phyloP scores from a whole-genome alignment of 108 stramenopile genomes.

The Cyclostephanos invisitatus region DNA sequence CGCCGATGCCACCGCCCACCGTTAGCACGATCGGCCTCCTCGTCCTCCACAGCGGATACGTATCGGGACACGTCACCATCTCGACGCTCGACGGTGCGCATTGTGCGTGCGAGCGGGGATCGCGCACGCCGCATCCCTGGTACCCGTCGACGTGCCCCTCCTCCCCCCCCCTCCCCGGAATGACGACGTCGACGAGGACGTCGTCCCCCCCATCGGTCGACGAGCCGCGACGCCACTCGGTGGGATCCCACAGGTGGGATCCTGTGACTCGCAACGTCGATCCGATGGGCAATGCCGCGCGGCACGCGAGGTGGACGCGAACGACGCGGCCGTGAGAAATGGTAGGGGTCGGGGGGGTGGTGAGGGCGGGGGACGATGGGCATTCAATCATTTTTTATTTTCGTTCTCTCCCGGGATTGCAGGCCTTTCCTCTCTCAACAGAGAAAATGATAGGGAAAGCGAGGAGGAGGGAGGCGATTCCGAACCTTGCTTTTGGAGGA shows the following conservation, averaged over 20 bases:
- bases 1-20: constrained; percentile 15
- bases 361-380: not conserved
- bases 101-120: constrained; percentile 20
- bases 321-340: constrained; percentile 29
- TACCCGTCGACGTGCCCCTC: not conserved
- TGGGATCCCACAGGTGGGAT: constrained; percentile 38
- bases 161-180: no score
- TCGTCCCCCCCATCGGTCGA: constrained; percentile 11
- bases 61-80: constrained; percentile 50
- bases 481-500: no score
- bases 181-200: not conserved
- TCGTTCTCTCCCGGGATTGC: no score
- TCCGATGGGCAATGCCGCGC: constrained; percentile 36
- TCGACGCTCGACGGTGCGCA: constrained; percentile 26
- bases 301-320: constrained; percentile 42
- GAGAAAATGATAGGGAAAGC: no score
- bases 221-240: constrained; percentile 9
- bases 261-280: constrained; percentile 40
- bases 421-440: no score
- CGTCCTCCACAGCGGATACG: constrained; percentile 54
- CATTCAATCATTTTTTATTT: no score
- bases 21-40: constrained; percentile 38
- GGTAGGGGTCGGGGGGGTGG: not conserved
- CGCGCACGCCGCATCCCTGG: constrained; percentile 10
- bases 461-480: not conserved